These are phyloP conservation scores for Athelia psychrophila DNA, from an alignment of 1,284 basidiomycete genomes.

Conservation along the genomic window DNA sequence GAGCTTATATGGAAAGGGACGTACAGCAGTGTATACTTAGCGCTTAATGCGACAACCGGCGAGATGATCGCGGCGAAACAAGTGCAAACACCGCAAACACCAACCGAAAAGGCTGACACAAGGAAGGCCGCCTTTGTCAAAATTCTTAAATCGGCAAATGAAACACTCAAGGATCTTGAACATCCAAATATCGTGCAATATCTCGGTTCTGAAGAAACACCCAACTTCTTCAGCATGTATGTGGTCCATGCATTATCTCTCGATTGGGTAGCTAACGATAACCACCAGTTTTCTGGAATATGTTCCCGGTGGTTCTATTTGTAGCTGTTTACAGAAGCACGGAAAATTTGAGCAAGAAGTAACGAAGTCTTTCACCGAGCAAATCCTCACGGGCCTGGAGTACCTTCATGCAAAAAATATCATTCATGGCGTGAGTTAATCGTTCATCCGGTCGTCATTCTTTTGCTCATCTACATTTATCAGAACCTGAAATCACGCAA, in stretches of 20 bases:
- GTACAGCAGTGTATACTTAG: slow-evolving; percentile 82
- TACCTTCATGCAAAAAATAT: slow-evolving; percentile 82
- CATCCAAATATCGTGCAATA: slow-evolving; percentile 86
- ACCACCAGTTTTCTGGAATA: slow-evolving; percentile 78
- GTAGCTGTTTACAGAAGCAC: slow-evolving; percentile 73
- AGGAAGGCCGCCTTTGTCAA: slow-evolving; percentile 73
- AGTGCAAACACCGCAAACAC: slow-evolving; percentile 76
- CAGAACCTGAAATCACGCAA: slow-evolving; percentile 88
- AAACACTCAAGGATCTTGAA: slow-evolving; percentile 78
- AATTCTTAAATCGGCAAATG: slow-evolving; percentile 77
- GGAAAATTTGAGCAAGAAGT: slow-evolving; percentile 79
- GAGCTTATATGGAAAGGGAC: slow-evolving; percentile 84
- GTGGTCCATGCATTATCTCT: slow-evolving; percentile 18
- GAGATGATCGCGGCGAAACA: slow-evolving; percentile 93
- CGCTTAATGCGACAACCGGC: slow-evolving; percentile 80
- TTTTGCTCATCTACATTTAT: slow-evolving; percentile 2
- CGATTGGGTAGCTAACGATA: slow-evolving; percentile 3
- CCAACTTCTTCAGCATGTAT: slow-evolving; percentile 72
- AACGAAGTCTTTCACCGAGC: slow-evolving; percentile 77
- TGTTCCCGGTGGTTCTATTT: slow-evolving; percentile 84
- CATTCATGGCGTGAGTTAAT: slow-evolving; percentile 62
- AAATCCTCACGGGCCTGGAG: slow-evolving; percentile 79
- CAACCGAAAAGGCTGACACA: slow-evolving; percentile 67
- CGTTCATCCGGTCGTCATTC: slow-evolving; percentile 2
- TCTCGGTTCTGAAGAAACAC: slow-evolving; percentile 79